Evolutionary conservation across 1,284 basidiomycete species (phyloP).

Genomic region (Irpex lacteus): DNA sequence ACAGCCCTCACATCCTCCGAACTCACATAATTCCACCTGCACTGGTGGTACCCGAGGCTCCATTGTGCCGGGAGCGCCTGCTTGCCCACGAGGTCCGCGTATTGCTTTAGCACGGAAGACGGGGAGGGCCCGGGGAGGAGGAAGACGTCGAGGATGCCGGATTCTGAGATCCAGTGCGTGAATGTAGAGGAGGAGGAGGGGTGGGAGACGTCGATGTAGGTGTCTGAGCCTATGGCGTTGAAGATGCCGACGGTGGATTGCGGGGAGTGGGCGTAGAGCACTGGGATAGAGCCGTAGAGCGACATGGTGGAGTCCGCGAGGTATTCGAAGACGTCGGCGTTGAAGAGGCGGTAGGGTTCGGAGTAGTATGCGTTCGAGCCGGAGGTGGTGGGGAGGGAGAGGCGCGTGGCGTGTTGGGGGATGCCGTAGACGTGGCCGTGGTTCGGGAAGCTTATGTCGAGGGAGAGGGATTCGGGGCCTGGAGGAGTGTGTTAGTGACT

Average conservation of each 20-base stretch:
- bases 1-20: slow-evolving; percentile 89
- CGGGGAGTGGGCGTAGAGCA: slow-evolving; percentile 89
- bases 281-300: slow-evolving; percentile 88
- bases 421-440: slow-evolving; percentile 92
- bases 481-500: background rate
- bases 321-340: slow-evolving; percentile 98
- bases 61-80: slow-evolving; percentile 88
- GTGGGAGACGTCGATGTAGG: slow-evolving; percentile 90
- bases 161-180: slow-evolving; percentile 97
- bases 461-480: slow-evolving; percentile 92
- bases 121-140: slow-evolving; percentile 89
- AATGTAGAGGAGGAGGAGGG: slow-evolving; percentile 59
- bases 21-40: slow-evolving; percentile 97
- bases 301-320: slow-evolving; percentile 89
- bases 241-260: slow-evolving; percentile 89
- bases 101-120: slow-evolving; percentile 81
- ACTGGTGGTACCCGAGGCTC: slow-evolving; percentile 95
- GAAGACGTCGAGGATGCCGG: slow-evolving; percentile 93
- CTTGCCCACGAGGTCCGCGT: slow-evolving; percentile 82
- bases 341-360: slow-evolving; percentile 95
- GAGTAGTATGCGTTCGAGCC: slow-evolving; percentile 64
- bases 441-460: slow-evolving; percentile 93
- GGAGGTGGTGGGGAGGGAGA: slow-evolving; percentile 85
- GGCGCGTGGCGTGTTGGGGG: slow-evolving; percentile 92
- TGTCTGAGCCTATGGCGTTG: slow-evolving; percentile 90